A percentile compares a stretch with the other conserved stretches of the same genome.
Conservation (phyloP, 2,329 filamentous ascomycete genomes). For the Aureobasidium musti region DNA sequence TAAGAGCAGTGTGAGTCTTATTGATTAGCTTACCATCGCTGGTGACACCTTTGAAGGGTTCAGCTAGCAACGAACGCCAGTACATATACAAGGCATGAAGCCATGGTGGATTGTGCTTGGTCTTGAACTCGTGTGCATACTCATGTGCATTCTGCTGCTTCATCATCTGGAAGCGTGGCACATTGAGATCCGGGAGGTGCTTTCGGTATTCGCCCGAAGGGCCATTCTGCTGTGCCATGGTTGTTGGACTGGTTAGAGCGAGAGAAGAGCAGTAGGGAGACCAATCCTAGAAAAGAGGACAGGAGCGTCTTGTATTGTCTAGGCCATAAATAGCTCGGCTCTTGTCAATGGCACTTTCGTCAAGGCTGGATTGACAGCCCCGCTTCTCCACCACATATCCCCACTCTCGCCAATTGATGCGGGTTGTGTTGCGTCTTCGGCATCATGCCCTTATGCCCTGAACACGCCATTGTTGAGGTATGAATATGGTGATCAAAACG, state of each 20-base stretch:
- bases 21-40: slow-evolving; percentile 57
- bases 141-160: slow-evolving; percentile 61
- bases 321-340: background rate
- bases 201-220: slow-evolving; percentile 50
- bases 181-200: slow-evolving; percentile 62
- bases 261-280: background rate
- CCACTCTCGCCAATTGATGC: background rate
- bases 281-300: background rate
- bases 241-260: background rate
- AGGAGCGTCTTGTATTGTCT: background rate
- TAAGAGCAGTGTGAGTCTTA: background rate
- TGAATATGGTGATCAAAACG: background rate
- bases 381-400: slow-evolving; percentile 7
- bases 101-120: slow-evolving; percentile 37
- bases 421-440: background rate
- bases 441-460: background rate
- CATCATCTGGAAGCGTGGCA: slow-evolving; percentile 63
- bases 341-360: slow-evolving; percentile 21
- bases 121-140: slow-evolving; percentile 50
- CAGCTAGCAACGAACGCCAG: slow-evolving; percentile 44
- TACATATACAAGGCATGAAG: slow-evolving; percentile 32
- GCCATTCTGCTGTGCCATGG: slow-evolving; percentile 20
- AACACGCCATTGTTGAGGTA: background rate
- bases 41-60: slow-evolving; percentile 72
- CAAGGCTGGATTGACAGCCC: background rate